These are phyloP conservation scores for Clitopilus passeckerianus DNA, from an alignment of 768 basidiomycete species.

Conservation along the genomic window DNA sequence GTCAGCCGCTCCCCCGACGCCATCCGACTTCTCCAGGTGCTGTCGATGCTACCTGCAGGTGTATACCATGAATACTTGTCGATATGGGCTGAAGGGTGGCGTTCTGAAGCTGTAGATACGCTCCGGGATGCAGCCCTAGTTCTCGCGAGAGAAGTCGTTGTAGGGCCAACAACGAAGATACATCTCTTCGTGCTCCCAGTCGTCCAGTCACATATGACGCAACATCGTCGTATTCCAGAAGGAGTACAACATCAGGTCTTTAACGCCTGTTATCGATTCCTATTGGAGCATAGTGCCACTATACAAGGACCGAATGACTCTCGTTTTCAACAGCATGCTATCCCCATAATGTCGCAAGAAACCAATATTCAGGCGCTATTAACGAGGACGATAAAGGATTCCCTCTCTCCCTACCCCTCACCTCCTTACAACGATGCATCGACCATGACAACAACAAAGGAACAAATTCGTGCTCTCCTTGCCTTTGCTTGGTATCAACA, in stretches of 20 bases:
- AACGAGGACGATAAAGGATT: constrained; percentile 2
- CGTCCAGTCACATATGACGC: constrained; percentile 12
- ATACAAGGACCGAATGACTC: constrained; percentile 1
- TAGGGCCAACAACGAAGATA: constrained; percentile 1
- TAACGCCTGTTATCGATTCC: constrained; percentile 8
- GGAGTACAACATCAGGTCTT: constrained; percentile 4
- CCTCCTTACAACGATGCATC: neutral
- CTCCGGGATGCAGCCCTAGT: constrained; percentile 1
- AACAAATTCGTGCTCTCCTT: constrained; percentile 11
- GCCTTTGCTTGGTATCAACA: constrained; percentile 11
- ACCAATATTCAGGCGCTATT: constrained; percentile 12
- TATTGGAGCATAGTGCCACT: constrained; percentile 7
- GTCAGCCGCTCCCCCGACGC: constrained; percentile 4
- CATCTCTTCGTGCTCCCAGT: constrained; percentile 14
- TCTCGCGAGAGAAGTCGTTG: constrained; percentile 5
- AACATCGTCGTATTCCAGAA: constrained; percentile 3
- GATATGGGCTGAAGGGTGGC: constrained; percentile 3
- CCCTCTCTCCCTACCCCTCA: neutral
- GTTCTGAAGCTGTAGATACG: constrained; percentile 1
- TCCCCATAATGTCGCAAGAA: constrained; percentile 6
- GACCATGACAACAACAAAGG: neutral
- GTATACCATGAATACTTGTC: constrained; percentile 8
- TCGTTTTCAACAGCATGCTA: constrained; percentile 1
- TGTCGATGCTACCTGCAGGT: constrained; percentile 21
- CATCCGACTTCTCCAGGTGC: constrained; percentile 7